These are phyloP conservation scores for Podila horticola DNA, from an alignment of 192 early-diverging fungal genomes.

Conservation along the genomic window DNA sequence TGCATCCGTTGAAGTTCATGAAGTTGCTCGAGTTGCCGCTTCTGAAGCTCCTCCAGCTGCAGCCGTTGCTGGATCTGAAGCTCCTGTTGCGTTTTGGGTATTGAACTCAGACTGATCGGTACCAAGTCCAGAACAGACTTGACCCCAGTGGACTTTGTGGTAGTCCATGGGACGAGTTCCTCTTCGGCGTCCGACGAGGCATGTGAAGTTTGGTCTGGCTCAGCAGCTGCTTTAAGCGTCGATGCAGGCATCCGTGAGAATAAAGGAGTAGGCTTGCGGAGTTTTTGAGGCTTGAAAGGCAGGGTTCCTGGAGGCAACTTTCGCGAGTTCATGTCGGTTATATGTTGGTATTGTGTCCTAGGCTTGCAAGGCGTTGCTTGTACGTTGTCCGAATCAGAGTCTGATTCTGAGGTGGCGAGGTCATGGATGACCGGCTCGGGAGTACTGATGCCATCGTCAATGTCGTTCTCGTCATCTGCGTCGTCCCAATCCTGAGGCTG, in stretches of 20 bases:
- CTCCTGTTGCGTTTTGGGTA: constrained; percentile 10
- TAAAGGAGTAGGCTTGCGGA: neutral
- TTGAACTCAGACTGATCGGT: neutral
- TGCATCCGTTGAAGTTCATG: constrained; percentile 11
- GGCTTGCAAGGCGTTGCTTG: neutral
- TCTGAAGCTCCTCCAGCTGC: constrained; percentile 27
- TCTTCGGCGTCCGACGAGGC: neutral
- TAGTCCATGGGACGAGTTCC: neutral
- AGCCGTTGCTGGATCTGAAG: constrained; percentile 11
- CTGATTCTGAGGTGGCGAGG: neutral
- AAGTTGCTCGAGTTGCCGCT: constrained; percentile 22
- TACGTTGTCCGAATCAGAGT: neutral
- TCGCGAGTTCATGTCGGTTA: neutral
- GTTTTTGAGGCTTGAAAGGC: neutral
- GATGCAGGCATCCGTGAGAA: neutral
- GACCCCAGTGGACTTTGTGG: neutral
- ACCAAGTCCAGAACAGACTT: neutral
- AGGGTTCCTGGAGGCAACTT: neutral
- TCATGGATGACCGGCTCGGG: neutral
- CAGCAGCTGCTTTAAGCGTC: neutral
- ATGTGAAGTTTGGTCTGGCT: neutral
- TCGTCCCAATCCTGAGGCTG: neutral
- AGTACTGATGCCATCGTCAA: neutral
- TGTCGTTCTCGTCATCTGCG: neutral
- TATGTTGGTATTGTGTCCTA: neutral